These are phyloP conservation scores for Coemansia reversa DNA, from an alignment of 192 early-diverging fungal genomes.

Conservation along the genomic window DNA sequence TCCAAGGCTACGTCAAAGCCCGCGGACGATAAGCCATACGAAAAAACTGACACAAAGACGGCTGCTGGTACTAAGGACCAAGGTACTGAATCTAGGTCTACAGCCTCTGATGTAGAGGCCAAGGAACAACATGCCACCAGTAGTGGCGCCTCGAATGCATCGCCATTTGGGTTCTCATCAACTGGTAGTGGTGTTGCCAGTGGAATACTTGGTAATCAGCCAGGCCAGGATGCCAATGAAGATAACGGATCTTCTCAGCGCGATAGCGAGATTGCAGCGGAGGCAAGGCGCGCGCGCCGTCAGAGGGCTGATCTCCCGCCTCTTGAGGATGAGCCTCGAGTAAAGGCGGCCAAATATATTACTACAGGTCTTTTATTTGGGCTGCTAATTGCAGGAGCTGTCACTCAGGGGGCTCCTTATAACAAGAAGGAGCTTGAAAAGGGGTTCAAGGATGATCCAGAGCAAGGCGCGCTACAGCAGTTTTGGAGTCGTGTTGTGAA, in stretches of 20 bases:
- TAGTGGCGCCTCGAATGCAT: slow-evolving; percentile 18
- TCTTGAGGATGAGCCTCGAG: slow-evolving; percentile 47
- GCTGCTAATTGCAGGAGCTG: slow-evolving; percentile 40
- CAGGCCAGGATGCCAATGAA: slow-evolving; percentile 5
- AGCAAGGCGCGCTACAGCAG: slow-evolving; percentile 36
- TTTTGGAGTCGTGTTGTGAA: slow-evolving; percentile 37
- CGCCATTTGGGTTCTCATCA: slow-evolving; percentile 52
- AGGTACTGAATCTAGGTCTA: neutral
- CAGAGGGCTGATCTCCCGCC: slow-evolving; percentile 55
- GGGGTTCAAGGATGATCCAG: slow-evolving; percentile 46
- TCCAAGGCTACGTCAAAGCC: slow-evolving; percentile 22
- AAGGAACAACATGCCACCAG: slow-evolving; percentile 4
- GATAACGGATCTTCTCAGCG: slow-evolving; percentile 11
- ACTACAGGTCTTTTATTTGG: slow-evolving; percentile 47
- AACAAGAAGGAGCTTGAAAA: slow-evolving; percentile 27
- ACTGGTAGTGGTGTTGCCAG: slow-evolving; percentile 48
- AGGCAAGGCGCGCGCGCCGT: slow-evolving; percentile 50
- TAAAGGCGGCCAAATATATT: slow-evolving; percentile 51
- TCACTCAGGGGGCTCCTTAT: slow-evolving; percentile 50
- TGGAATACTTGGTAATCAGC: slow-evolving; percentile 33
- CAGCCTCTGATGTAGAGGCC: neutral
- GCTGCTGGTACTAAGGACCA: neutral
- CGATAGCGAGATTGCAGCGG: slow-evolving; percentile 41
- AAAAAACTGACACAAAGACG: neutral
- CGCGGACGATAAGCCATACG: neutral